A percentile compares a stretch with the other conserved stretches of the same genome.
Conservation (phyloP, 2,329 filamentous ascomycete species). For the Ophidiomyces ophidiicola region DNA sequence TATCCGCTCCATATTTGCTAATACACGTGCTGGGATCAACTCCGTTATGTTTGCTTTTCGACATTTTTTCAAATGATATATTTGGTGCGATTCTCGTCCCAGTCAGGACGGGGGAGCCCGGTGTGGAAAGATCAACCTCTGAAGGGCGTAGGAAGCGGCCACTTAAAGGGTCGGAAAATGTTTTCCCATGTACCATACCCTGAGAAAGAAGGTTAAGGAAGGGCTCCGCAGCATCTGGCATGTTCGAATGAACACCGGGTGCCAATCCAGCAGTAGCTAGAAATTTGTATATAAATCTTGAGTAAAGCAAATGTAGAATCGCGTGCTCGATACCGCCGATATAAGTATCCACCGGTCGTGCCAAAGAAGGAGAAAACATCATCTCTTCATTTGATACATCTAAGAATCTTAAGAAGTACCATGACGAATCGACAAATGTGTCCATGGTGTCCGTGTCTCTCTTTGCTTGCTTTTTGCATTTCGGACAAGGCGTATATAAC, state of each 20-base stretch:
- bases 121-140: conserved; percentile 55
- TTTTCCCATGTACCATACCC: conserved; percentile 87
- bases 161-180: conserved; percentile 60
- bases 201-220: conserved; percentile 76
- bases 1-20: conserved; percentile 64
- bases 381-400: conserved; percentile 53
- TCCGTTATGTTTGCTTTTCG: conserved; percentile 86
- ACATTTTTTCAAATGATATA: conserved; percentile 80
- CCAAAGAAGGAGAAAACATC: conserved; percentile 47
- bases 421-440: conserved; percentile 89
- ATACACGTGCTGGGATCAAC: conserved; percentile 69
- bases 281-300: conserved; percentile 84
- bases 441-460: conserved; percentile 93
- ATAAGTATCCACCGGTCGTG: conserved; percentile 74
- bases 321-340: conserved; percentile 83
- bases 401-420: conserved; percentile 61
- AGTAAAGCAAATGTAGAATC: conserved; percentile 77
- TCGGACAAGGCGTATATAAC: conserved; percentile 62
- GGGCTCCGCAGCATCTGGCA: conserved; percentile 48
- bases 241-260: conserved; percentile 11
- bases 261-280: conserved; percentile 43
- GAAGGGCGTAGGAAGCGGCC: conserved; percentile 65
- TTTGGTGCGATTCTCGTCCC: conserved; percentile 47
- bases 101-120: conserved; percentile 48
- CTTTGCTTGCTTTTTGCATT: conserved; percentile 55